Evolutionary conservation across 179 eudicot genomes (phyloP), one percentile per base, ranked within the genome.

Genomic region (Dionaea muscipula): DNA sequence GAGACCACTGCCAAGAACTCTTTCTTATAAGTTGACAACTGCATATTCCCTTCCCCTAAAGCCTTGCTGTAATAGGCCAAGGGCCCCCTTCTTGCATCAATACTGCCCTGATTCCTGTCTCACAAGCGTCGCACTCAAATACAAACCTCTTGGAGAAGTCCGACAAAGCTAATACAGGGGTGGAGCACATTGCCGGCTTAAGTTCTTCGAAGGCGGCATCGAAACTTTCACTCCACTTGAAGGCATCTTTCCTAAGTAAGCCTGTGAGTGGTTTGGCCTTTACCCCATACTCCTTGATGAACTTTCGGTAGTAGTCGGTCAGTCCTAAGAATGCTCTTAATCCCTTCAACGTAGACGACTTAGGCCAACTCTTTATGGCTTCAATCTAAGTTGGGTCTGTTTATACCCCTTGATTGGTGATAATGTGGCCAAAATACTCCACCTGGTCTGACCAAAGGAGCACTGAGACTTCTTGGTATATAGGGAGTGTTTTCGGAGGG

Each of bases 51-150:
- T 0, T 15, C 16, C 0, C 37, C 15, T 1, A 59, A 15, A 6
- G 40, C 39, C 4, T 44, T 22, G 23, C 48, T 59, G 2, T 51
- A 3, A 45, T 11, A 59, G 10, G 65, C 60, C 4, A 59, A 2
- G 64, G 55, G 0, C 8, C 5, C 6, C 43, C 40, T 7, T 59
- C 27, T 46, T 66, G 59, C 55, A 59, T 59, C 1, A 66, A n/a
- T 0, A 59, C 41, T n/a, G 40, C 70, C 6, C 65, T 37, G 3
- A 66, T 13, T 0, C 55, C 60, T 6, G 0, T 1, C 4, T 1
- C 28, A 17, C 15, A 44, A 43, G 60, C 70, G 45, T 59, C 40
- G 3, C 25, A 22, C 39, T 59, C 55, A 1, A 58, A 1, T 0
- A 59, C 22, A 35, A 59, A 51, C 0, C 19, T 2, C 15, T 51